Base-by-base conservation (phyloP, 83 land plant species). In the Thuja plicata region DNA sequence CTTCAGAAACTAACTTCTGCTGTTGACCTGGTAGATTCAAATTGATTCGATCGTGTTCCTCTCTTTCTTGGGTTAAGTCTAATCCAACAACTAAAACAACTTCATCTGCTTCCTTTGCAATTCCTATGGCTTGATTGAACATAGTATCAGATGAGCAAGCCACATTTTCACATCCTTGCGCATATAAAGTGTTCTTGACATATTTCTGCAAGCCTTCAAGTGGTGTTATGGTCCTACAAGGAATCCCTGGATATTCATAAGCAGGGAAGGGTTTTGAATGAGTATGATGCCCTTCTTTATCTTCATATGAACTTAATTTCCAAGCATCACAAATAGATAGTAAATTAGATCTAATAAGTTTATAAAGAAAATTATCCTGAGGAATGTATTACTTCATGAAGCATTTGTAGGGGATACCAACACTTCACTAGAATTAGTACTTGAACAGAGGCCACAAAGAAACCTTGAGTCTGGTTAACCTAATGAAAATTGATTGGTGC, bases 51-150 rank as follows among this genome's bases (percentile, higher is more conserved):
- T 98, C 99, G 34, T 43, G 90, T 3, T 87, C 91, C 48, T 98
- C 99, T 87, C 71, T 92, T 89, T 97, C 99, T 57, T 93, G 93
- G n/a, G 90, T 90, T 82, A 91, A 95, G 86, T 96, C 96, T 88
- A 98, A 73, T 19, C 99, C 99, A 92, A 96, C 94, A 38, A 98
- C 88, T 88, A 98, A 77, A 60, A 98, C 94, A 62, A 98, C 95
- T 85, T 91, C 91, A 91, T 98, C 99, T 2, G 92, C 97, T 43
- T 89, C 38, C 43, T 87, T 92, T 3, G 95, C 99, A 24, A 92
- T 86, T 2, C 88, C 57, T 45, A 92, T 92, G 16, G 98, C 97
- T 74, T 92, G 82, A 13, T 71, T 83, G 15, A 94, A 90, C 5
- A 90, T 84, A 43, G 84, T 37, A 35, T 80, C 88, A 32, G 91